A percentile compares a stretch with the other conserved stretches of the same genome.
Evolutionary conservation across 257 asterid species (phyloP).

Genomic region (Scutellaria galericulata): DNA sequence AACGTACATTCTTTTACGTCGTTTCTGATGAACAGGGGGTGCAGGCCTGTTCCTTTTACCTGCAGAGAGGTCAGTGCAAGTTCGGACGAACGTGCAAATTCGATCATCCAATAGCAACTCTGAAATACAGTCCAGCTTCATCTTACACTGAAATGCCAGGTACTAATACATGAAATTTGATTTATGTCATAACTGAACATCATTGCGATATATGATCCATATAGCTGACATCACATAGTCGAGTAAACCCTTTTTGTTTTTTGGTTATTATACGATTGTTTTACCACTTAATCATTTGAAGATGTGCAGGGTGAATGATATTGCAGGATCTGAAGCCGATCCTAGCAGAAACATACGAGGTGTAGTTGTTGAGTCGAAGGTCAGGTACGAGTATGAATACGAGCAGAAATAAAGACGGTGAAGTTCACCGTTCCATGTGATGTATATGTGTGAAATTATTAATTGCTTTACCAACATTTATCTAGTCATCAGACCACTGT

Average conservation of each 20-base stretch:
- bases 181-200: too few species aligned
- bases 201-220: too few species aligned
- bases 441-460: conserved; percentile 18
- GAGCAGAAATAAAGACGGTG: conserved; percentile 40
- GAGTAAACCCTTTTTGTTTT: too few species aligned
- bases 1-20: neutral
- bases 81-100: conserved; percentile 79
- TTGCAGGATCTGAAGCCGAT: conserved; percentile 44
- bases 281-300: conserved; percentile 46
- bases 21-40: conserved; percentile 59
- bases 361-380: conserved; percentile 36
- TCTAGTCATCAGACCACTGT: conserved; percentile 25
- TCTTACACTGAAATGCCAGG: conserved; percentile 69
- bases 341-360: conserved; percentile 32
- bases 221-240: too few species aligned
- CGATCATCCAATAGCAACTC: conserved; percentile 73
- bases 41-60: conserved; percentile 83
- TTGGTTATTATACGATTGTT: too few species aligned
- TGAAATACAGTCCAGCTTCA: conserved; percentile 52
- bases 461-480: conserved; percentile 30
- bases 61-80: conserved; percentile 83
- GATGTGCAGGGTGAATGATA: conserved; percentile 53
- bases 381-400: conserved; percentile 31
- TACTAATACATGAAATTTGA: conserved; percentile 20
- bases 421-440: conserved; percentile 28